phyloP scores from a whole-genome alignment of 73 alveolate species.

The Paramecium sexaurelia region DNA sequence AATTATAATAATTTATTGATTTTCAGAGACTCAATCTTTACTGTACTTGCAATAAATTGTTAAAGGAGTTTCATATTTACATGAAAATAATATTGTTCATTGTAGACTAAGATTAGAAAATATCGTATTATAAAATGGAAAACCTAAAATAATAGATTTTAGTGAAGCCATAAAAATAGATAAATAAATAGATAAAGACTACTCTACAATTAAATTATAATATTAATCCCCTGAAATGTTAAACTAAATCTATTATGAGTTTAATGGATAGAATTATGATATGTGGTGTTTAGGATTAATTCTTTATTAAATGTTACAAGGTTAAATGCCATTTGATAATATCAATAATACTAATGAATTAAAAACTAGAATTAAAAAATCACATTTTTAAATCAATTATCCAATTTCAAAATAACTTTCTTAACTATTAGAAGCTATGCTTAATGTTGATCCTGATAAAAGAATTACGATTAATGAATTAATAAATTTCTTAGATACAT shows the following conservation, averaged over 20 bases:
- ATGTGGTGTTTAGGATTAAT: conserved; percentile 7
- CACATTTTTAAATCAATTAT: background rate
- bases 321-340: background rate
- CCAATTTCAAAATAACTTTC: background rate
- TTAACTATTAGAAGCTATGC: background rate
- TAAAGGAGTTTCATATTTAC: background rate
- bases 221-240: conserved; percentile 19
- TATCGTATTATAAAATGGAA: background rate
- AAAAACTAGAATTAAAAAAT: background rate
- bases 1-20: background rate
- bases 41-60: background rate
- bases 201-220: background rate
- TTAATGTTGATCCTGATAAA: background rate
- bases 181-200: background rate
- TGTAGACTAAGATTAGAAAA: background rate
- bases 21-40: background rate
- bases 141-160: background rate
- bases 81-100: background rate
- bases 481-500: background rate
- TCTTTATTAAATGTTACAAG: background rate
- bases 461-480: background rate
- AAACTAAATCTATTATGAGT: background rate
- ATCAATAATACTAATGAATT: background rate
- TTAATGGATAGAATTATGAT: conserved; percentile 6
- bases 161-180: background rate